phyloP scores from a whole-genome alignment of 192 early-diverging fungal species.

The Umbelopsis sp. region DNA sequence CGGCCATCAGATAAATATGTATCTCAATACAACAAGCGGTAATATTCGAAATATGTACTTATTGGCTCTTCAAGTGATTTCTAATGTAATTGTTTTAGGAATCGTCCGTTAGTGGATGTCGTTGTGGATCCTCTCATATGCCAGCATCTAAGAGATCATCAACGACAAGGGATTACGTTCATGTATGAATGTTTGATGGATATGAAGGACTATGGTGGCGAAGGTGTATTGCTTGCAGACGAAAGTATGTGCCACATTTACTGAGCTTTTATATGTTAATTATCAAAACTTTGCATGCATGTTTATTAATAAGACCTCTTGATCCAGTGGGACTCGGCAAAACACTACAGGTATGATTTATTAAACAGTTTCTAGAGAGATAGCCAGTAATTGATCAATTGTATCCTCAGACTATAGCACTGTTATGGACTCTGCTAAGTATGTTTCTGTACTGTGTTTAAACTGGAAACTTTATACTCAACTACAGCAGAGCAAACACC shows the following conservation, averaged over 20 bases:
- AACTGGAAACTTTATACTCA: neutral
- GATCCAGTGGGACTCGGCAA: conserved; percentile 25
- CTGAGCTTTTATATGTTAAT: neutral
- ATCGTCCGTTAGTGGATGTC: conserved; percentile 44
- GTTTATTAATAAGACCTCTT: neutral
- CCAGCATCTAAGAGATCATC: conserved; percentile 49
- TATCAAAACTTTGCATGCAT: no score
- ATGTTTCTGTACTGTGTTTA: neutral
- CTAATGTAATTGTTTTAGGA: neutral
- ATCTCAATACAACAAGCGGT: conserved; percentile 15
- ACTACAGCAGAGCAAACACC: conserved; percentile 41
- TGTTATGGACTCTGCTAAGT: conserved; percentile 26
- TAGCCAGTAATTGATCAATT: neutral
- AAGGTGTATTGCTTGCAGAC: conserved; percentile 37
- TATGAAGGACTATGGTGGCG: conserved; percentile 45
- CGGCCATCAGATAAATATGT: conserved; percentile 33
- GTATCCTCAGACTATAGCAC: conserved; percentile 10
- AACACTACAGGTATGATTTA: conserved; percentile 9
- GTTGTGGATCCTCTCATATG: conserved; percentile 51
- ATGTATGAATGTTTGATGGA: conserved; percentile 55
- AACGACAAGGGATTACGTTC: conserved; percentile 47
- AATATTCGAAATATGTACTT: neutral
- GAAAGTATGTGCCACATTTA: conserved; percentile 27
- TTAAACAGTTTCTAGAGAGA: neutral
- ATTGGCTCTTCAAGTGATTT: neutral